These are phyloP conservation scores for Cladochytrium replicatum DNA, from an alignment of 192 early-diverging fungal species.

Conservation along the genomic window DNA sequence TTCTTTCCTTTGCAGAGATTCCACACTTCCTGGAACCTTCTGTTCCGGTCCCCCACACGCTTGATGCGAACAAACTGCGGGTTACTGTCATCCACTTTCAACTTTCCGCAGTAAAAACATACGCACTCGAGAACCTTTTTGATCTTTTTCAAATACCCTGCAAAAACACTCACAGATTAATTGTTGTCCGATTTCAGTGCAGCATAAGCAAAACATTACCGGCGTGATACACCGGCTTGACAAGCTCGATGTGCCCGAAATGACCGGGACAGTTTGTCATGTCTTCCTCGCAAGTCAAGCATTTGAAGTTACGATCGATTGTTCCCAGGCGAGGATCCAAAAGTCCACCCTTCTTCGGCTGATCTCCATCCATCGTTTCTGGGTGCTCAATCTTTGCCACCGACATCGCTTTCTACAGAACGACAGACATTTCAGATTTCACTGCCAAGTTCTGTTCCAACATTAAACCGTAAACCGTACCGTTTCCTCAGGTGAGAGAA, in stretches of 20 bases:
- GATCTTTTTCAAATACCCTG: slow-evolving; percentile 83
- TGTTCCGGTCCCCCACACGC: slow-evolving; percentile 4
- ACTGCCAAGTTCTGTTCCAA: not conserved
- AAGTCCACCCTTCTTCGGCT: slow-evolving; percentile 78
- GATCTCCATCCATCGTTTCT: slow-evolving; percentile 74
- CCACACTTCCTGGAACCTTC: slow-evolving; percentile 76
- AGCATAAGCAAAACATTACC: slow-evolving; percentile 37
- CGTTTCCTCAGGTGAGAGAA: slow-evolving; percentile 93
- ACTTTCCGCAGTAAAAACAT: slow-evolving; percentile 86
- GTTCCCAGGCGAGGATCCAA: slow-evolving; percentile 94
- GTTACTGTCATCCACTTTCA: slow-evolving; percentile 49
- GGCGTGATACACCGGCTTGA: slow-evolving; percentile 89
- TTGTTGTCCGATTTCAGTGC: not conserved
- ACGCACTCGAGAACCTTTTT: slow-evolving; percentile 98
- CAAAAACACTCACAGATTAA: slow-evolving; percentile 1
- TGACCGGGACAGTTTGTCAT: slow-evolving; percentile 96
- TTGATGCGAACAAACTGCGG: not conserved
- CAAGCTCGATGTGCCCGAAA: slow-evolving; percentile 95
- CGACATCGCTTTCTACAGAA: slow-evolving; percentile 85
- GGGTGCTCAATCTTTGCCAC: slow-evolving; percentile 86
- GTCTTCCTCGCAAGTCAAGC: slow-evolving; percentile 88
- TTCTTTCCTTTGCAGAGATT: slow-evolving; percentile 74
- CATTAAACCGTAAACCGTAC: slow-evolving; percentile 42
- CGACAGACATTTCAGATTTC: not conserved
- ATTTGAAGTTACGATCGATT: slow-evolving; percentile 94